Conservation (phyloP, 2,329 filamentous ascomycete species). For the Stagonosporopsis rhizophila region DNA sequence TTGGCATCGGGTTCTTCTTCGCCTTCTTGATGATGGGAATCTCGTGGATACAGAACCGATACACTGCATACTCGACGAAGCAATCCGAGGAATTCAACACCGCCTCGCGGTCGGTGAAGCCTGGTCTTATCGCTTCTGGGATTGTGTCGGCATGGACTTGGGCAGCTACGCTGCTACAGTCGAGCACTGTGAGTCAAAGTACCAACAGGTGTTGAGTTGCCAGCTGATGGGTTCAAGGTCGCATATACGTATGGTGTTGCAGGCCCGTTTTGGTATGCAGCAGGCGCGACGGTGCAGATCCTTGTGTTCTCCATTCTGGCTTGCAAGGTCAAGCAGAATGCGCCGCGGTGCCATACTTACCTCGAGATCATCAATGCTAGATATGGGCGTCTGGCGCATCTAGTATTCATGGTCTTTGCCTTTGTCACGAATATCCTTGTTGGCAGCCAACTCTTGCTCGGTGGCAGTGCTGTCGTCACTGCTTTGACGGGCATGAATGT, state of each 20-base stretch:
- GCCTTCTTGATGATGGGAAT: constrained; percentile 46
- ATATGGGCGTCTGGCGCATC: constrained; percentile 49
- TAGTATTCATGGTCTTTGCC: constrained; percentile 52
- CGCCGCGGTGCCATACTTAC: constrained; percentile 51
- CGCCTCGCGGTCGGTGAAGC: constrained; percentile 53
- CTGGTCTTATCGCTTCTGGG: constrained; percentile 56
- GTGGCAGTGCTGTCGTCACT: constrained; percentile 54
- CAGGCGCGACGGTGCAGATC: constrained; percentile 55
- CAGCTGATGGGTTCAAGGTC: constrained; percentile 7
- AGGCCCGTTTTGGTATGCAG: constrained; percentile 50
- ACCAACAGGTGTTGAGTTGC: not conserved
- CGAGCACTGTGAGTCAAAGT: constrained; percentile 27
- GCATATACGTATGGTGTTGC: constrained; percentile 43
- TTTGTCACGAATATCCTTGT: constrained; percentile 55
- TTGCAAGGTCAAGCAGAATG: constrained; percentile 53
- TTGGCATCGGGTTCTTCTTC: constrained; percentile 57
- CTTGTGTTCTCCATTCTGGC: constrained; percentile 54
- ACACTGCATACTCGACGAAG: constrained; percentile 50
- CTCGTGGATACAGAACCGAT: constrained; percentile 48
- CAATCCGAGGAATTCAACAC: constrained; percentile 59
- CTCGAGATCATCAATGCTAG: constrained; percentile 53
- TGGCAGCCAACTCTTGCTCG: constrained; percentile 52
- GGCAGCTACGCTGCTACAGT: constrained; percentile 52
- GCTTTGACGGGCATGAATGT: constrained; percentile 54
- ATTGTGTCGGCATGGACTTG: constrained; percentile 61